phyloP scores from a whole-genome alignment of 257 asterid genomes.

The Salvia hispanica region DNA sequence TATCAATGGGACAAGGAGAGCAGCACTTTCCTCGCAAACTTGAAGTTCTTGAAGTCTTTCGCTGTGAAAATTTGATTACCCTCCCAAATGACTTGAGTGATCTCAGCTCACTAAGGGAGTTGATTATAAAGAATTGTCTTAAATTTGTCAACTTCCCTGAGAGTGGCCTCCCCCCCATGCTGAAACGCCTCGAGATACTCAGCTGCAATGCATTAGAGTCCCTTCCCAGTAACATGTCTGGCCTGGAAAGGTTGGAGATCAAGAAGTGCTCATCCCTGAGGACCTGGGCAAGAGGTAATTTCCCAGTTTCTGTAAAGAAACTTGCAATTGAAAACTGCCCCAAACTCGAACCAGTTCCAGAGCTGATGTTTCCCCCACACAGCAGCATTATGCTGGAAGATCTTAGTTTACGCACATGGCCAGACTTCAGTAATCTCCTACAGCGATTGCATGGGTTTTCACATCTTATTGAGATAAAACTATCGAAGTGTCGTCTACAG shows the following conservation, averaged over 20 bases:
- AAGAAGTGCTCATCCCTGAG: constrained; percentile 61
- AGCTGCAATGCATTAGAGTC: constrained; percentile 57
- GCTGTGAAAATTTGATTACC: constrained; percentile 42
- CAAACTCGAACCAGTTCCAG: constrained; percentile 51
- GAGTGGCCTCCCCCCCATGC: constrained; percentile 56
- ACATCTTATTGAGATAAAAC: constrained; percentile 49
- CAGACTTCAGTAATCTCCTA: constrained; percentile 47
- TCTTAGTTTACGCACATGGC: constrained; percentile 52
- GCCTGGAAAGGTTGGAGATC: constrained; percentile 63
- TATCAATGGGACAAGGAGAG: constrained; percentile 52
- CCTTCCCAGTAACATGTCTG: constrained; percentile 48
- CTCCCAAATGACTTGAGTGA: constrained; percentile 52
- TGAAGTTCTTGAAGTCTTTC: constrained; percentile 62
- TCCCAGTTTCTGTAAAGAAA: constrained; percentile 56
- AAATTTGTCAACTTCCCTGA: constrained; percentile 47
- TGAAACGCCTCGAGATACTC: constrained; percentile 65
- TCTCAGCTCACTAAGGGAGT: constrained; percentile 48
- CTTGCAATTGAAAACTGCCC: constrained; percentile 54
- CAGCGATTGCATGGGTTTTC: constrained; percentile 44
- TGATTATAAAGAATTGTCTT: constrained; percentile 56
- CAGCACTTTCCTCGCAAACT: constrained; percentile 60
- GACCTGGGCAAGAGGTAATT: constrained; percentile 48
- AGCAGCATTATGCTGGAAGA: constrained; percentile 54
- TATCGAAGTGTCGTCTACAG: constrained; percentile 49
- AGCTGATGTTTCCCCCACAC: constrained; percentile 35